Evolutionary conservation across 306 rosid genomes (phyloP).

Genomic region (Prunus salicina): DNA sequence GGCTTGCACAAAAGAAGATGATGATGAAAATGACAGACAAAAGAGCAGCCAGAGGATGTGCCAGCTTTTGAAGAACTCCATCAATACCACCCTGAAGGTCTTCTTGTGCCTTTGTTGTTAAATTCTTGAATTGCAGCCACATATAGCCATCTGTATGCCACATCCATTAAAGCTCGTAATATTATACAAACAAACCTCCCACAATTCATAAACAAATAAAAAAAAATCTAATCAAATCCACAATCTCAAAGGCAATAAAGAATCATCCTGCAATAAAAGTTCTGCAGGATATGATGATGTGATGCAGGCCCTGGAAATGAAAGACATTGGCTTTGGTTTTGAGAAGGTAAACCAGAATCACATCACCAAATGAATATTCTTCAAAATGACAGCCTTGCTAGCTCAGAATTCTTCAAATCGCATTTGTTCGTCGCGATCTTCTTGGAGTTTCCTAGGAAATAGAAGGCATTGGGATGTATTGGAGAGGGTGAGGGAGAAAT

Average conservation of each 20-base stretch:
- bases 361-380: slow-evolving; percentile 27
- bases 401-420: slow-evolving; percentile 34
- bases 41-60: slow-evolving; percentile 34
- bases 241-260: slow-evolving; percentile 2
- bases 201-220: slow-evolving; percentile 19
- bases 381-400: slow-evolving; percentile 7
- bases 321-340: background rate
- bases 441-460: slow-evolving; percentile 40
- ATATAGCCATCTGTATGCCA: slow-evolving; percentile 27
- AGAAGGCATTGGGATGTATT: slow-evolving; percentile 22
- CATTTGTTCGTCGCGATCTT: slow-evolving; percentile 19
- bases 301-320: background rate
- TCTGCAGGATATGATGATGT: background rate
- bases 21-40: slow-evolving; percentile 25
- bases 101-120: slow-evolving; percentile 26
- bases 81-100: slow-evolving; percentile 35
- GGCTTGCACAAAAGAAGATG: slow-evolving; percentile 22
- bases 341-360: slow-evolving; percentile 38
- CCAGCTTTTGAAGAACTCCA: slow-evolving; percentile 50
- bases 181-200: slow-evolving; percentile 12
- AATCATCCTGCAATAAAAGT: background rate
- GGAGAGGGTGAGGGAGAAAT: slow-evolving; percentile 21
- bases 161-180: slow-evolving; percentile 36
- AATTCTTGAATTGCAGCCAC: slow-evolving; percentile 26
- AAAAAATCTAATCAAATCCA: background rate